A percentile compares a stretch with the other conserved stretches of the same genome.
phyloP scores from a whole-genome alignment of 192 early-diverging fungal species.

The Spinellus fusiger region DNA sequence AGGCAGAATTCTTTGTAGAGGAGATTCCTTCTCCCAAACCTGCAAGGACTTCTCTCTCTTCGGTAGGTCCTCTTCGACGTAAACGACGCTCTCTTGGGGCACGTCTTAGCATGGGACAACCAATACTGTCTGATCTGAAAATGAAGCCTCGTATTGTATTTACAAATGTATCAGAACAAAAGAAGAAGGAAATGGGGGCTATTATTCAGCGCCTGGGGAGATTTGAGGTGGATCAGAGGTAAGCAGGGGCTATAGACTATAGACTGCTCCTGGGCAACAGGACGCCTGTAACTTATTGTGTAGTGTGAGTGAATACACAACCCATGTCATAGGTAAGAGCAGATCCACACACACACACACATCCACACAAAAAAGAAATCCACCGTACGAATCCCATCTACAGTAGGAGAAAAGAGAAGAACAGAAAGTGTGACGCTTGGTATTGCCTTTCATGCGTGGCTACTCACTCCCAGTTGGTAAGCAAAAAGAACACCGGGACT shows the following conservation, averaged over 20 bases:
- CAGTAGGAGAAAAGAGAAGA: slow-evolving; percentile 5
- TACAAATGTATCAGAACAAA: not conserved
- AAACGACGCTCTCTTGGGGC: not conserved
- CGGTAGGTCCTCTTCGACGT: not conserved
- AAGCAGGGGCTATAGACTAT: not conserved
- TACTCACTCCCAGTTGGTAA: not conserved
- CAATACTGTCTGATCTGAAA: not conserved
- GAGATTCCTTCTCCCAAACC: not conserved
- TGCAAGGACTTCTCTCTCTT: not conserved
- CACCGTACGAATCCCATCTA: not conserved
- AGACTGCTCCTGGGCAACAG: not conserved
- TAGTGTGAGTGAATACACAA: slow-evolving; percentile 17
- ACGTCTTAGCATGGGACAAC: not conserved
- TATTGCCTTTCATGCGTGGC: not conserved
- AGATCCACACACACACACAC: not conserved
- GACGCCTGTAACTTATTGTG: not conserved
- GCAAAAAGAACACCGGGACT: too few relatives aligned
- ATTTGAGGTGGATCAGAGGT: not conserved
- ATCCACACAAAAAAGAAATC: not conserved
- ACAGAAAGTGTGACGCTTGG: not conserved
- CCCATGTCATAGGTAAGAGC: slow-evolving; percentile 19
- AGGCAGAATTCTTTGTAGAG: slow-evolving; percentile 14
- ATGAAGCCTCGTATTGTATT: slow-evolving; percentile 1
- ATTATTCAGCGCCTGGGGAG: not conserved
- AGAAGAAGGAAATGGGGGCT: not conserved